Percentiles rank a stretch among this genome's conserved stretches.
These are phyloP conservation scores for Cicer arietinum DNA, from an alignment of 306 rosid genomes.

Conservation along the genomic window DNA sequence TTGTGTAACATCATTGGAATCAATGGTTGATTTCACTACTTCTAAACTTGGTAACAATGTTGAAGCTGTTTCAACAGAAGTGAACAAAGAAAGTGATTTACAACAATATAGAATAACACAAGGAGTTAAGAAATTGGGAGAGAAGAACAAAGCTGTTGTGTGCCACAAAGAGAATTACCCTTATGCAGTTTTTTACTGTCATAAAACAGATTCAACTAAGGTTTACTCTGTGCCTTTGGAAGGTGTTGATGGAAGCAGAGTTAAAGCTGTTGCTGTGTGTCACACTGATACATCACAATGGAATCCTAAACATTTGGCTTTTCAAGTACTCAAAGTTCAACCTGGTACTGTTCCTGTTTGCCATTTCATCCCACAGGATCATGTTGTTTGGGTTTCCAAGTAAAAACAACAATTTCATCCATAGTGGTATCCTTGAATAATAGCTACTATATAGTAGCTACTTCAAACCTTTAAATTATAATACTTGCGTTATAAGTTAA, in stretches of 20 bases:
- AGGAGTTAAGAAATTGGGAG: constrained; percentile 55
- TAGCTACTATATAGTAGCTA: neutral
- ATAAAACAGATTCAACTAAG: constrained; percentile 50
- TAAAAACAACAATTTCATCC: constrained; percentile 30
- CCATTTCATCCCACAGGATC: constrained; percentile 90
- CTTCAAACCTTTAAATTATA: neutral
- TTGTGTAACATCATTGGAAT: constrained; percentile 89
- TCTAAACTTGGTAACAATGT: constrained; percentile 67
- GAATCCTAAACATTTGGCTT: constrained; percentile 94
- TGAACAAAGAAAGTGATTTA: constrained; percentile 49
- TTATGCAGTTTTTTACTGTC: constrained; percentile 87
- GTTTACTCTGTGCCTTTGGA: constrained; percentile 60
- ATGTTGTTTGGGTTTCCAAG: constrained; percentile 71
- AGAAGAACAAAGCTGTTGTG: constrained; percentile 50
- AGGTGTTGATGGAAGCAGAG: constrained; percentile 67
- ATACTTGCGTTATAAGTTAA: neutral
- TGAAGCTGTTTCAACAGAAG: constrained; percentile 69
- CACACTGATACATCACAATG: constrained; percentile 79
- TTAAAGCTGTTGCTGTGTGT: constrained; percentile 72
- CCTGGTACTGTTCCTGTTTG: constrained; percentile 85
- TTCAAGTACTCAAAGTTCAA: constrained; percentile 72
- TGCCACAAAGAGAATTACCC: constrained; percentile 76
- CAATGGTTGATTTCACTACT: constrained; percentile 78
- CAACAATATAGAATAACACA: constrained; percentile 58
- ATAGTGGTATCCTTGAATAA: neutral